Percentiles rank a stretch among this genome's conserved stretches.
phyloP scores from a whole-genome alignment of 495 filamentous ascomycete species.

The Rhizodiscina lignyota region DNA sequence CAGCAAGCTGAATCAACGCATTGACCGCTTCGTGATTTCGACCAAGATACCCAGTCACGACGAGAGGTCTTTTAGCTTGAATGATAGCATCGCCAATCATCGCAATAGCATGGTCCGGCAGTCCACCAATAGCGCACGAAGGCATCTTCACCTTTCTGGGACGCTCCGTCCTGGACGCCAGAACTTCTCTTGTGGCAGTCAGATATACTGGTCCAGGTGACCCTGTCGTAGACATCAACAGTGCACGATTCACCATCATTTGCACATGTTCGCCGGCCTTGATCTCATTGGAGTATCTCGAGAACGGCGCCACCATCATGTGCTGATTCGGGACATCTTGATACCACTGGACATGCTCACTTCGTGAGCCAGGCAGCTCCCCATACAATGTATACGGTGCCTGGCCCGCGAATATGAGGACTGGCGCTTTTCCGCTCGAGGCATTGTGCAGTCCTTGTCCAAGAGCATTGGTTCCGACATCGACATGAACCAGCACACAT shows the following conservation, averaged over 20 bases:
- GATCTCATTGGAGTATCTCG: slow-evolving; percentile 10
- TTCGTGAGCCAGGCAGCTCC: slow-evolving; percentile 8
- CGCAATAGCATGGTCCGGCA: too few relatives aligned
- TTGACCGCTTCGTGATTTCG: too few relatives aligned
- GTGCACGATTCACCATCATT: slow-evolving; percentile 9
- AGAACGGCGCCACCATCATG: slow-evolving; percentile 9
- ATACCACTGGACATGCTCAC: slow-evolving; percentile 14
- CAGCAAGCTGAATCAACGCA: too few relatives aligned
- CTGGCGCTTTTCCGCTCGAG: slow-evolving; percentile 10
- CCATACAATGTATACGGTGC: slow-evolving; percentile 13
- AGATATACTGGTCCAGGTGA: slow-evolving; percentile 12
- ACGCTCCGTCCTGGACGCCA: slow-evolving; percentile 8
- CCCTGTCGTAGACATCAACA: slow-evolving; percentile 6
- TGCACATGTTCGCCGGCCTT: slow-evolving; percentile 8
- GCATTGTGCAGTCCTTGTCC: slow-evolving; percentile 13
- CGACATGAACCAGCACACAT: slow-evolving; percentile 15
- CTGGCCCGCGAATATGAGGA: slow-evolving; percentile 15
- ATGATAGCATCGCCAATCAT: too few relatives aligned
- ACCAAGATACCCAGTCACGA: too few relatives aligned
- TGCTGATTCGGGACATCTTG: slow-evolving; percentile 14
- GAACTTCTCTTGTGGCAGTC: slow-evolving; percentile 5
- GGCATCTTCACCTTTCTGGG: too few relatives aligned
- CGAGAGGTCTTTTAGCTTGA: too few relatives aligned
- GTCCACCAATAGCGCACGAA: too few relatives aligned
- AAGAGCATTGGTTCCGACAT: slow-evolving; percentile 13